Base-by-base conservation (phyloP, 2,329 filamentous ascomycete genomes). In the Paracamarosporium sp. region DNA sequence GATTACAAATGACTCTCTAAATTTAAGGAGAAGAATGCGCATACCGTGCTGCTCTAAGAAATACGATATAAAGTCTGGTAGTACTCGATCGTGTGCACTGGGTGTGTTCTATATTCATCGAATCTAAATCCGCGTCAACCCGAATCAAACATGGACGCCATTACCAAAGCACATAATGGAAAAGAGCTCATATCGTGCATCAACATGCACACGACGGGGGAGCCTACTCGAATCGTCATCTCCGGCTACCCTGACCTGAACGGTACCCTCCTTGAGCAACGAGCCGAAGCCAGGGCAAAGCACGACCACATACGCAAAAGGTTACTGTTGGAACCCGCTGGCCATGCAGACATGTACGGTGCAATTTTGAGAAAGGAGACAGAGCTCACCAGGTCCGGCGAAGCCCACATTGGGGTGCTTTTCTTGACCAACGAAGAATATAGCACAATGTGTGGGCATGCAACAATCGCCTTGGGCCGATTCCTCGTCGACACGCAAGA, bases 301-400 rank as follows among this genome's bases (percentile, higher is more conserved):
- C 64, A 78, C 36, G 78, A 82, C 60, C 66, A 79, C 25, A 64
- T 82, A 56, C 79, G 81, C 1, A 67, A 68, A 8, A 68, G 73
- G 4, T 63, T 82, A 12, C 79, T 82, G 65, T 71, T 79, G 4
- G 82, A 84, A 57, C 82, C 82, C 5, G 77, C 81, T 31, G 82
- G 81, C 13, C 82, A 84, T 61, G 70, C 71, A 13, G 82, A 81
- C 55, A 84, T 84, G 82, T 84, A 84, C 57, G 82, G 82, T 2
- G 81, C 81, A 5, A 75, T 84, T 25, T 69, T 84, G 41, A 62
- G 68, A 1, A 74, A 66, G 0, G 71, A 77, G 20, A 82, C 81
- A 4, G 81, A 81, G 63, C 70, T 79, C 0, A 74, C 76, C n/a
- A 40, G 47, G 6, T 57, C 63, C 1, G 76, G 76, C 1, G 61